Conservation (phyloP, 768 basidiomycete species). For the Neoboletus subvelutipes region DNA sequence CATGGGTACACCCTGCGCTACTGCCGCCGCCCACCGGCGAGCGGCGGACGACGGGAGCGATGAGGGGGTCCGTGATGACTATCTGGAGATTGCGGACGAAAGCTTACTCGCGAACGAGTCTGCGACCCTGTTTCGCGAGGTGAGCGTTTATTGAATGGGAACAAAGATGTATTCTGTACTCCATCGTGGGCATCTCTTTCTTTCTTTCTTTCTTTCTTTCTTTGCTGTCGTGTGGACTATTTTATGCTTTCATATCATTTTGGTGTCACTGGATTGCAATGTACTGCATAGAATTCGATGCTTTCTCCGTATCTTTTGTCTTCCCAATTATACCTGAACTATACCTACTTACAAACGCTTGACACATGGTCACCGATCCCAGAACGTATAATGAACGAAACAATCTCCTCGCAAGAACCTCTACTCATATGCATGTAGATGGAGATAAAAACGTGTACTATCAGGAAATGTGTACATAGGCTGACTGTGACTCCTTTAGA, state of each 20-base stretch:
- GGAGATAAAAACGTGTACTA: too few relatives aligned
- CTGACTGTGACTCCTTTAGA: too few relatives aligned
- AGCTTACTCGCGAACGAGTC: slow-evolving; percentile 19
- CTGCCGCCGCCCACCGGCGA: not conserved
- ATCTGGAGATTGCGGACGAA: slow-evolving; percentile 19
- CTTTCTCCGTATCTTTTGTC: not conserved
- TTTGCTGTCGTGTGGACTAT: not conserved
- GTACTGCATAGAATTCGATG: not conserved
- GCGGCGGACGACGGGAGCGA: slow-evolving; percentile 3
- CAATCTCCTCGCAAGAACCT: too few relatives aligned
- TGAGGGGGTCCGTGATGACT: slow-evolving; percentile 4
- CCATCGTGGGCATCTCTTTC: not conserved
- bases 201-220: too few relatives aligned
- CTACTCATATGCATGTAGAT: too few relatives aligned
- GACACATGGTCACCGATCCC: too few relatives aligned
- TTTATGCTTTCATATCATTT: not conserved
- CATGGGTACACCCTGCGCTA: slow-evolving; percentile 14
- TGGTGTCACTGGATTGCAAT: not conserved
- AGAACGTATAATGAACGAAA: too few relatives aligned
- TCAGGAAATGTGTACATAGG: too few relatives aligned
- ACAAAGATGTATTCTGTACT: not conserved
- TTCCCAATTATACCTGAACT: too few relatives aligned
- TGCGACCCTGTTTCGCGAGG: slow-evolving; percentile 18
- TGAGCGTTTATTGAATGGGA: slow-evolving; percentile 22
- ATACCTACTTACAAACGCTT: too few relatives aligned